These are phyloP conservation scores for Malassezia pachydermatis DNA, from an alignment of 1,284 basidiomycete genomes.

Conservation along the genomic window DNA sequence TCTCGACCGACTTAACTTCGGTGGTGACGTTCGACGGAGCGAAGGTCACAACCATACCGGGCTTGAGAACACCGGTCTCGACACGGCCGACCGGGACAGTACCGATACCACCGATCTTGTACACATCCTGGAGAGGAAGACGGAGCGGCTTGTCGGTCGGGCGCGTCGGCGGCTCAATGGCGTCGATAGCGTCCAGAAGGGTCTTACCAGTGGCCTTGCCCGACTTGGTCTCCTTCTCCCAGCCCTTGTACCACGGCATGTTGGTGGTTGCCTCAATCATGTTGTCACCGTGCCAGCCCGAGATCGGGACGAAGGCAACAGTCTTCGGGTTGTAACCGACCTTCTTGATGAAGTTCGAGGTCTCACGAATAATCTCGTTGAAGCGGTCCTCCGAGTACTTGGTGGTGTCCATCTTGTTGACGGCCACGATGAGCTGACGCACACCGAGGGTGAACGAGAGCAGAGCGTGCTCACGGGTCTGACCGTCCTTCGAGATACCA, in stretches of 20 bases:
- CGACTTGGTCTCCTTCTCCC: constrained; percentile 63
- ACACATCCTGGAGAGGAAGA: constrained; percentile 99
- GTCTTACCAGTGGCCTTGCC: constrained; percentile 94
- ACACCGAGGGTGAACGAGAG: constrained; percentile 99
- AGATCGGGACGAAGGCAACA: constrained; percentile 98
- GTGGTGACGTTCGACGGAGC: constrained; percentile 97
- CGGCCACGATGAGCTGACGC: constrained; percentile 97
- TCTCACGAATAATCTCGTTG: constrained; percentile 99
- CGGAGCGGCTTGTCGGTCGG: constrained; percentile 99
- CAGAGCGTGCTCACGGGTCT: constrained; percentile 99
- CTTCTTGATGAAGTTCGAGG: constrained; percentile 99
- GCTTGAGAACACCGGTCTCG: constrained; percentile 99
- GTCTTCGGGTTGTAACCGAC: constrained; percentile 99
- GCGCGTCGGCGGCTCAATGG: constrained; percentile 91
- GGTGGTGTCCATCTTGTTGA: constrained; percentile 99
- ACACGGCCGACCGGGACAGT: constrained; percentile 99
- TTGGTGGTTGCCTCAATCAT: constrained; percentile 76
- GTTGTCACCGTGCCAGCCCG: constrained; percentile 99
- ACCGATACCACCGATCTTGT: constrained; percentile 99
- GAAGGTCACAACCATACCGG: constrained; percentile 91
- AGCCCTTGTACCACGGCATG: constrained; percentile 99
- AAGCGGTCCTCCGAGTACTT: constrained; percentile 99
- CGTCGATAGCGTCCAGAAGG: constrained; percentile 97
- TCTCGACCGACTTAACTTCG: constrained; percentile 99
- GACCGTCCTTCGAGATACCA: constrained; percentile 99